A percentile compares a stretch with the other conserved stretches of the same genome.
Evolutionary conservation across 495 filamentous ascomycete species (phyloP).

Genomic region (Barbatosphaeria neglecta): DNA sequence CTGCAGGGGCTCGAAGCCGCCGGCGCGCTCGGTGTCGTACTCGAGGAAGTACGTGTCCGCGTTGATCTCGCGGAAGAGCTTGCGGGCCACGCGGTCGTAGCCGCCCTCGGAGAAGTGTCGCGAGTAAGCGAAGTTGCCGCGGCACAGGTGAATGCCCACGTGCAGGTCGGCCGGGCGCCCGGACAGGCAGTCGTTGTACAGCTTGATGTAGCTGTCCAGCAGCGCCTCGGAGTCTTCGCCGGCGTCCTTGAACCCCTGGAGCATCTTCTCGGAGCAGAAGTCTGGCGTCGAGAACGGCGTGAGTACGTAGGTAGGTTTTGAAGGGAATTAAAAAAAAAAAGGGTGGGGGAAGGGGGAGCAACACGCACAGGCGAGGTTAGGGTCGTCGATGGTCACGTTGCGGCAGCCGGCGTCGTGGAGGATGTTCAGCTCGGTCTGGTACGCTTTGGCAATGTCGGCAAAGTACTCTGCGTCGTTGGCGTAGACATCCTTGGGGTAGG

Average conservation of each 20-base stretch:
- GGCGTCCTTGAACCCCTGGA: constrained; percentile 39
- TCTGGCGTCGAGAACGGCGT: constrained; percentile 31
- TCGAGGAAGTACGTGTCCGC: constrained; percentile 66
- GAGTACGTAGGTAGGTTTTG: background rate
- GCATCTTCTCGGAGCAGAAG: constrained; percentile 63
- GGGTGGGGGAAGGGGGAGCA: background rate
- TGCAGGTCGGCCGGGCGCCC: constrained; percentile 48
- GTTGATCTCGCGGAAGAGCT: constrained; percentile 59
- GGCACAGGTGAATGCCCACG: constrained; percentile 60
- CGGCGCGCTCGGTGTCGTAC: constrained; percentile 64
- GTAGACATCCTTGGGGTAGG: constrained; percentile 19
- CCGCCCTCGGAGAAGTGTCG: constrained; percentile 67
- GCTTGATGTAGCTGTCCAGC: constrained; percentile 56
- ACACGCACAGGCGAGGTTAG: constrained; percentile 54
- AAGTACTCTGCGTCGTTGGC: constrained; percentile 22
- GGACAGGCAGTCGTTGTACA: constrained; percentile 58
- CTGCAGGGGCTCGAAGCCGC: constrained; percentile 62
- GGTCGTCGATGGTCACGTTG: constrained; percentile 60
- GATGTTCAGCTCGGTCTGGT: constrained; percentile 45
- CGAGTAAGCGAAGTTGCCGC: constrained; percentile 60
- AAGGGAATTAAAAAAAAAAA: no score
- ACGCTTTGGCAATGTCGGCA: constrained; percentile 55
- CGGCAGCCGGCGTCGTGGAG: constrained; percentile 54
- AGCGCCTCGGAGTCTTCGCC: constrained; percentile 46
- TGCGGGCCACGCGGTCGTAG: constrained; percentile 63